phyloP scores from a whole-genome alignment of 805 yeast genomes.

The Yarrowia divulgata region DNA sequence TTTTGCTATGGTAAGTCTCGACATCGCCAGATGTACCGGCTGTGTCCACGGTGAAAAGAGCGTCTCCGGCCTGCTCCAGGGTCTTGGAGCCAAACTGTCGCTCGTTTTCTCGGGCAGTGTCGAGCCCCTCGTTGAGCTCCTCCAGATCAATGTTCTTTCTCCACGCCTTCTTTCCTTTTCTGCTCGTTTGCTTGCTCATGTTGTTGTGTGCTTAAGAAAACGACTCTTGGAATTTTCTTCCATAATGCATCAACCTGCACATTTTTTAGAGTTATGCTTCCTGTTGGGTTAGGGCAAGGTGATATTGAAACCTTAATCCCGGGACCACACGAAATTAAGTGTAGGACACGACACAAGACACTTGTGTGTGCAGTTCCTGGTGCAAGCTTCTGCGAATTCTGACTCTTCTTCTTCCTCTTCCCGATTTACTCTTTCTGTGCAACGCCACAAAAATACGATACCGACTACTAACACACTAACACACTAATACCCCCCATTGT shows the following conservation, averaged over 20 bases:
- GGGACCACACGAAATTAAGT: background rate
- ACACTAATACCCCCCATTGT: background rate
- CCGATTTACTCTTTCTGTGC: background rate
- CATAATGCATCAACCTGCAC: slow-evolving; percentile 27
- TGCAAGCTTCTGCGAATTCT: background rate
- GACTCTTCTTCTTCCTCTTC: background rate
- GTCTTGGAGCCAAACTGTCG: slow-evolving; percentile 48
- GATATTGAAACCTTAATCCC: background rate
- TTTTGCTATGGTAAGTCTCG: slow-evolving; percentile 44
- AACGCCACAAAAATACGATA: background rate
- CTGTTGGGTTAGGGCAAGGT: background rate
- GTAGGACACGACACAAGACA: background rate
- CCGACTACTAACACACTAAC: background rate
- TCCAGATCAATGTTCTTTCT: slow-evolving; percentile 88
- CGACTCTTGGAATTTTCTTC: slow-evolving; percentile 5
- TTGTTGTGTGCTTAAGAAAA: background rate
- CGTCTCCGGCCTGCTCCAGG: slow-evolving; percentile 53
- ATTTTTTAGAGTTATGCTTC: slow-evolving; percentile 26
- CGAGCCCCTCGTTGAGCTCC: slow-evolving; percentile 76
- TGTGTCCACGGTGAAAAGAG: slow-evolving; percentile 70
- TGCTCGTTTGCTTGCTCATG: slow-evolving; percentile 43
- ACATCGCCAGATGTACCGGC: slow-evolving; percentile 59
- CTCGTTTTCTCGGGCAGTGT: slow-evolving; percentile 68
- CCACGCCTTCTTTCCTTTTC: slow-evolving; percentile 94
- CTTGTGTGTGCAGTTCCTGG: background rate